Evolutionary conservation across 2,329 filamentous ascomycete genomes (phyloP), one percentile per base, ranked within the genome.

Genomic region (Xylaria sp.): DNA sequence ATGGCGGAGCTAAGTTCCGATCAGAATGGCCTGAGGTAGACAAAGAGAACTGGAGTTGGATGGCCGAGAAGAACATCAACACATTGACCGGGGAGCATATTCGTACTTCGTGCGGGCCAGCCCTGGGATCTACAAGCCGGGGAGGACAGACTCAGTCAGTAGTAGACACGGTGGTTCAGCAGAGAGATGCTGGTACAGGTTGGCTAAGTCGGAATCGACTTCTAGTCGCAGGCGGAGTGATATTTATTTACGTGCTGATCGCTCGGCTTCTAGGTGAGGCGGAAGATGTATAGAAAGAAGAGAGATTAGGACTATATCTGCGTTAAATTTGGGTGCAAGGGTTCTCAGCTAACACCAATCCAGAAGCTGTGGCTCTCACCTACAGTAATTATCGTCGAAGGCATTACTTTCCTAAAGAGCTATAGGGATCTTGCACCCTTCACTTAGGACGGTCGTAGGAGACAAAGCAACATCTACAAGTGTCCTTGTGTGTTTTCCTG

Each of bases 11-110:
- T 75, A 97, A 97, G 82, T 99, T 99, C 80, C 88, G 90, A 65
- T 84, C 88, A 12, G 93, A 98, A 82, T 99, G 94, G 93, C 90
- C 93, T 18, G 95, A 98, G 55, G 77, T 97, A 25, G 94, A 99
- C 78, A 84, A 87, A 71, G 93, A 96, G 83, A 99, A 99, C 78
- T 93, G 91, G 90, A 90, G 89, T 76, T 98, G 93, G 93, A 97
- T 99, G 86, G 89, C 89, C 78, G 90, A 93, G 77, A 89, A 93
- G 77, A 89, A 90, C 72, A 90, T 99, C 73, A 93, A 99, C 79
- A 82, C 87, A 5, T 83, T 84, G 10, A 97, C 93, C 0, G 96
- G 96, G 1, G 87, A 87, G 70, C 83, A 88, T n/a, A 85, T 85
- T 2, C 78, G 73, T 5, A 59, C 81, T 12, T 84, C 83, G 1